Percentiles rank a stretch among this genome's conserved stretches.
These are phyloP conservation scores for Pyrenula massariospora DNA, from an alignment of 495 filamentous ascomycete genomes.

Conservation along the genomic window DNA sequence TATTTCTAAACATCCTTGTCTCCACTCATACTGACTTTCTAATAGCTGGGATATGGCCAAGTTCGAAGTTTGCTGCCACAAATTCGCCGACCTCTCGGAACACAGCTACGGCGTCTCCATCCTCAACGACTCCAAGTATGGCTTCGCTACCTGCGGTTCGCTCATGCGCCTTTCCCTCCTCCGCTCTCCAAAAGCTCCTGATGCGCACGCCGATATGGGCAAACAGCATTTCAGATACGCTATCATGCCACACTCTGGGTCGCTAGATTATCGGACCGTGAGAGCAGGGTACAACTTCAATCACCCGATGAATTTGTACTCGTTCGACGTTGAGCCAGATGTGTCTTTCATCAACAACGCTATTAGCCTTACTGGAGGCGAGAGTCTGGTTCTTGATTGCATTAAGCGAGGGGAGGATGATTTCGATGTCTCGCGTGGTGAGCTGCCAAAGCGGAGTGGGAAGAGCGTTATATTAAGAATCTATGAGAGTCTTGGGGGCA, in stretches of 20 bases:
- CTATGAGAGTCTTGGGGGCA: slow-evolving; percentile 87
- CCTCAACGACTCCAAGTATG: slow-evolving; percentile 93
- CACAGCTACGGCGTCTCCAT: slow-evolving; percentile 85
- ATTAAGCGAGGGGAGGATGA: slow-evolving; percentile 95
- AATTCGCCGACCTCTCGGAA: slow-evolving; percentile 94
- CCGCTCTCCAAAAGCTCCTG: slow-evolving; percentile 88
- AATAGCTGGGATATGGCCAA: slow-evolving; percentile 94
- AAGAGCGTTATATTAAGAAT: slow-evolving; percentile 70
- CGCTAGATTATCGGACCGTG: slow-evolving; percentile 59
- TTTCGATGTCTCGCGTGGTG: slow-evolving; percentile 66
- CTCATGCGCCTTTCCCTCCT: slow-evolving; percentile 86
- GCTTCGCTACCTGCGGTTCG: slow-evolving; percentile 84
- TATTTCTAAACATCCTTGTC: not conserved
- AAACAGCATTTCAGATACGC: slow-evolving; percentile 81
- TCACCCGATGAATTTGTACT: slow-evolving; percentile 48
- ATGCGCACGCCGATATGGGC: slow-evolving; percentile 95
- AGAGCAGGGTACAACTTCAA: slow-evolving; percentile 86
- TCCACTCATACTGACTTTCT: not conserved
- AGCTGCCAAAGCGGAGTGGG: slow-evolving; percentile 56
- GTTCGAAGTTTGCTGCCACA: slow-evolving; percentile 97
- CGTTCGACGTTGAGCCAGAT: not conserved
- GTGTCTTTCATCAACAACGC: slow-evolving; percentile 6
- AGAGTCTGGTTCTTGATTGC: slow-evolving; percentile 63
- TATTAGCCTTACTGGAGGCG: slow-evolving; percentile 42
- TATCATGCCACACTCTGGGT: slow-evolving; percentile 73